Base-by-base conservation (phyloP, 441 rosid genomes). In the Pelargonium australe region DNA sequence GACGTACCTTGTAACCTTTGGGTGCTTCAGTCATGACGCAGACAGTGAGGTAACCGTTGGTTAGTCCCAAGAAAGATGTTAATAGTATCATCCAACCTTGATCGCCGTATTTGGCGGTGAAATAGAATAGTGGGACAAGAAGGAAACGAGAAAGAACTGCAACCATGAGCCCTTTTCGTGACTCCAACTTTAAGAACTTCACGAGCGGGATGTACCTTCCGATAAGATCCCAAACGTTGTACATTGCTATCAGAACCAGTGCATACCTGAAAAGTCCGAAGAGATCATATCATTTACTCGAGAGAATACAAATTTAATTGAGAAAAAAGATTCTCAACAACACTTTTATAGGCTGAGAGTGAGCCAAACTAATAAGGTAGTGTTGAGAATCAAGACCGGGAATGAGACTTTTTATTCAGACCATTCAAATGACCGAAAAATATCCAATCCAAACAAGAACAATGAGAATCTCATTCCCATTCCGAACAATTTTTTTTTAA, bases 81-180 rank as follows among this genome's bases (percentile, higher is more conserved):
- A 91, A 88, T 74, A 86, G 41, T 71, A 91, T 85, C 97, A 90
- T 90, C 89, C 90, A 91, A 65, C 97, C 99, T 57, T 91, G 86
- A 61, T 88, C 95, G 17, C 87, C 97, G 23, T 95, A 91, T 65
- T 85, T 91, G 5, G 91, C 96, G 0, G 96, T 88, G 86, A 94
- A 94, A 77, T 91, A 94, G 77, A 94, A 90, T 0, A 89, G 86
- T 0, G 97, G 99, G 34, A 88, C 23, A 2, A 94, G 78, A 13
- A 85, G 60, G 74, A 76, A 84, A 1, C 99, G 96, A 0, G 84
- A 73, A 13, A 89, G 78, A 63, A 81, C 69, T 10, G 80, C 83
- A 0, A 63, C 60, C 74, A 73, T 83, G 11, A 91, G 75, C 20
- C 82, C 81, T 65, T 78, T 90, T 68, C 97, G 83, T 0, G 89